Base-by-base conservation (phyloP, 2,329 filamentous ascomycete species). In the Hansfordia pulvinata region DNA sequence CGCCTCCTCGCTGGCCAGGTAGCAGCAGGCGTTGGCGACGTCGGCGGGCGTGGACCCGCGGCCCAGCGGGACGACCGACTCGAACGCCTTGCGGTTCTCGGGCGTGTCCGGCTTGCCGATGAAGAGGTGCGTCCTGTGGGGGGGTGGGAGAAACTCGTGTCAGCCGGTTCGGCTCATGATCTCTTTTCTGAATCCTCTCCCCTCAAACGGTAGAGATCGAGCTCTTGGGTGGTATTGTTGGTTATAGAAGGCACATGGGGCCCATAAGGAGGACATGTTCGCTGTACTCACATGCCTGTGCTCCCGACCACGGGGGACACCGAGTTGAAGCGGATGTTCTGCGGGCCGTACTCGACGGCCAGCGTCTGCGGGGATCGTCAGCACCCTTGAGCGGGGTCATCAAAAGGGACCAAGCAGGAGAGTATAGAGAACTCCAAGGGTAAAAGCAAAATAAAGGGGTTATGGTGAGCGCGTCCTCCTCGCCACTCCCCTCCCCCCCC, bases 251-350 rank as follows among this genome's bases (percentile, higher is more conserved):
- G n/a, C n/a, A n/a, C n/a, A n/a, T n/a, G n/a, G n/a, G n/a, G n/a
- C 8, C 12, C 5, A 9, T 8, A 18, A 5, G 12, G 24, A 9
- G 3, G 12, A 14, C 4, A 6, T 10, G 13, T 10, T 10, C n/a
- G 7, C 0, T 4, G 5, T 3, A 44, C 50, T 44, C 21, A 52
- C 56, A 83, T 59, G 3, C 69, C 73, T 0, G 78, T 84, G 10
- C 62, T 69, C 2, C 69, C 74, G 1, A 82, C 58, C 0, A 82
- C 62, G 0, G 77, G 78, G 24, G 73, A 79, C 10, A 85, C 69
- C 2, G 69, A 64, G 35, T 83, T 83, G 40, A 85, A 75, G 1
- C 78, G 67, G 35, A 86, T 81, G 37, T 80, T 64, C 29, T 79
- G 65, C 0, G 69, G 64, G 1, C 73, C 80, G 38, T 78, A 85